Percentiles rank a stretch among this genome's conserved stretches.
Conservation (phyloP, 2,329 filamentous ascomycete genomes). For the Exophiala calicioides region DNA sequence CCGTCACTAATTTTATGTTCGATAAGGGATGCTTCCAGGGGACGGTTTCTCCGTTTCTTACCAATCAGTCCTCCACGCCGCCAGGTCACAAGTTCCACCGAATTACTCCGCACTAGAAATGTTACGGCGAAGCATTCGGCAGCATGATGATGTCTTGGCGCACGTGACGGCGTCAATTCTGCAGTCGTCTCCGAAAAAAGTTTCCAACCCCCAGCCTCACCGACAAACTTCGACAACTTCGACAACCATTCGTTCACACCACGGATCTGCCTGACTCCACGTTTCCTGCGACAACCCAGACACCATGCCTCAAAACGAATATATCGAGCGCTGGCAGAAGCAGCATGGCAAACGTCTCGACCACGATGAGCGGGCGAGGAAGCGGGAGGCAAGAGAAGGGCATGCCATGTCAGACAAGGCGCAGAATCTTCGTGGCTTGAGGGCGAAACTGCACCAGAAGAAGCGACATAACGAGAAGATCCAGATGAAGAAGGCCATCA, state of each 20-base stretch:
- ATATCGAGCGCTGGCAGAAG: slow-evolving; percentile 70
- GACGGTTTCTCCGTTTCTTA: too few relatives aligned
- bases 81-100: too few relatives aligned
- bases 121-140: neutral
- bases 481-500: slow-evolving; percentile 93
- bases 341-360: slow-evolving; percentile 66
- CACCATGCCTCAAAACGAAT: slow-evolving; percentile 33
- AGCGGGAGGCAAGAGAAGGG: slow-evolving; percentile 81
- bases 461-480: slow-evolving; percentile 97
- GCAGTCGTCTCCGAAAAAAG: too few relatives aligned
- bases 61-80: slow-evolving; percentile 32
- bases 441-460: slow-evolving; percentile 91
- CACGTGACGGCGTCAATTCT: slow-evolving; percentile 6
- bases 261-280: too few relatives aligned
- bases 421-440: slow-evolving; percentile 86
- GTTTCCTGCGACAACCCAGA: too few relatives aligned
- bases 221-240: too few relatives aligned
- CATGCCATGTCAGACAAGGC: slow-evolving; percentile 88
- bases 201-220: too few relatives aligned
- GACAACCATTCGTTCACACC: too few relatives aligned
- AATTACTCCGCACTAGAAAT: too few relatives aligned
- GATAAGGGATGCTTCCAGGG: too few relatives aligned
- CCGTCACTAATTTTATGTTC: neutral
- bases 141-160: neutral
- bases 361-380: slow-evolving; percentile 85